These are phyloP conservation scores for Ophiognomonia clavigignenti-juglandacearum DNA, from an alignment of 2,329 filamentous ascomycete genomes.

Conservation along the genomic window DNA sequence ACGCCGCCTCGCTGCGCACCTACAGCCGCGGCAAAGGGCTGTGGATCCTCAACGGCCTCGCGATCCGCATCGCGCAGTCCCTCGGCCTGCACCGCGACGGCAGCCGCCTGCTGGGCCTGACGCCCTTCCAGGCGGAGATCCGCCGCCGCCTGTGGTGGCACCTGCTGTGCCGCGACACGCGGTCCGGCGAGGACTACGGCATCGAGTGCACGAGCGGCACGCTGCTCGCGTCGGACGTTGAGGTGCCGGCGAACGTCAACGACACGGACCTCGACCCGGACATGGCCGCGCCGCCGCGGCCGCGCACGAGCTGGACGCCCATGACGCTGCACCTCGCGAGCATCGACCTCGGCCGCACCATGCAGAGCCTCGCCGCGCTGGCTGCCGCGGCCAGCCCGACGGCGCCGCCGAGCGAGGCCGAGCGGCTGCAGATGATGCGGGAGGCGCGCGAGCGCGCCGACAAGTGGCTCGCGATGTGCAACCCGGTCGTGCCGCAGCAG, in stretches of 20 bases:
- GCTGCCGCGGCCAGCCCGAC: slow-evolving; percentile 16
- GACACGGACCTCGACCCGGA: slow-evolving; percentile 45
- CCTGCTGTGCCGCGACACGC: slow-evolving; percentile 42
- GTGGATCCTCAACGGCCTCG: slow-evolving; percentile 38
- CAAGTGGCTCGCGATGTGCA: slow-evolving; percentile 10
- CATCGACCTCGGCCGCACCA: slow-evolving; percentile 44
- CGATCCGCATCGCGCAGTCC: slow-evolving; percentile 40
- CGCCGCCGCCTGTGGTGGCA: slow-evolving; percentile 51
- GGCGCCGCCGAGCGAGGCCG: slow-evolving; percentile 17
- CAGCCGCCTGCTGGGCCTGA: slow-evolving; percentile 40
- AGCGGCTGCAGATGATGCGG: slow-evolving; percentile 18
- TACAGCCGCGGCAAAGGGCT: slow-evolving; percentile 29
- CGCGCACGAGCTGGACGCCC: slow-evolving; percentile 49
- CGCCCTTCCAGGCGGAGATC: slow-evolving; percentile 49
- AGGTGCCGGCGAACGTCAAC: slow-evolving; percentile 50
- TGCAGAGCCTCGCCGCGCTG: slow-evolving; percentile 41
- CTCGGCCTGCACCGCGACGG: slow-evolving; percentile 36
- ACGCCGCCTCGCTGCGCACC: slow-evolving; percentile 28
- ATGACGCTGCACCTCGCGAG: slow-evolving; percentile 53
- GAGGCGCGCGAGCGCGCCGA: background rate
- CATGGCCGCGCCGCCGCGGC: slow-evolving; percentile 41
- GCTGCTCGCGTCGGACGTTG: slow-evolving; percentile 34
- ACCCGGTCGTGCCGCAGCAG: slow-evolving; percentile 16
- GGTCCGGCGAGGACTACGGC: slow-evolving; percentile 35
- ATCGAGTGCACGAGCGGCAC: slow-evolving; percentile 19